These are phyloP conservation scores for Starmera stellimalicola DNA, from an alignment of 1,139 yeast genomes.

Conservation along the genomic window DNA sequence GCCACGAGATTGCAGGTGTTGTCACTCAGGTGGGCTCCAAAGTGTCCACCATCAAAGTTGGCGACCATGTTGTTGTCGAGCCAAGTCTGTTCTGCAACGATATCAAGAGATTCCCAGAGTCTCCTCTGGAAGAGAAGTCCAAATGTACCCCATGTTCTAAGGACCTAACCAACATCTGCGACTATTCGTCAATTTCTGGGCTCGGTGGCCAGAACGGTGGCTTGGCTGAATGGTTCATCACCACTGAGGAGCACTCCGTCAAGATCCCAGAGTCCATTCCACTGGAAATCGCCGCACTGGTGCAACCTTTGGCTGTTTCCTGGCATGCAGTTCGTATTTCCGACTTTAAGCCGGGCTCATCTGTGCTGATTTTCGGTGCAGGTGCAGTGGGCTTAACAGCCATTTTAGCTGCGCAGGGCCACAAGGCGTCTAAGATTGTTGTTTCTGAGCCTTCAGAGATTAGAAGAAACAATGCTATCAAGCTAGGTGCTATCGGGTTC, in stretches of 20 bases:
- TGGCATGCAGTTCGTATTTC: conserved; percentile 39
- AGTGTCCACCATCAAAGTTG: conserved; percentile 26
- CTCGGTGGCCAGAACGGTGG: conserved; percentile 39
- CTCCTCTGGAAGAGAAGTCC: conserved; percentile 7
- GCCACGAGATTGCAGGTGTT: conserved; percentile 46
- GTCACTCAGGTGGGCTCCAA: conserved; percentile 26
- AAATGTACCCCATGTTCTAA: conserved; percentile 33
- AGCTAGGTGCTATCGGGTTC: conserved; percentile 31
- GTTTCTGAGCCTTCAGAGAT: conserved; percentile 35
- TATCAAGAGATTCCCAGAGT: conserved; percentile 20
- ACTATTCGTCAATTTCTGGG: conserved; percentile 33
- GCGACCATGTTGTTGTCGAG: conserved; percentile 38
- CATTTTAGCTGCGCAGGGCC: conserved; percentile 35
- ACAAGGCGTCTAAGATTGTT: conserved; percentile 29
- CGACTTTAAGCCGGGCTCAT: conserved; percentile 27
- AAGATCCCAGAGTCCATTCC: conserved; percentile 29
- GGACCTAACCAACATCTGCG: conserved; percentile 40
- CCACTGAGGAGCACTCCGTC: conserved; percentile 28
- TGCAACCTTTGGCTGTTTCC: conserved; percentile 36
- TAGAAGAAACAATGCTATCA: conserved; percentile 32
- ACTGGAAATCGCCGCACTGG: conserved; percentile 36
- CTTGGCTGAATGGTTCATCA: conserved; percentile 33
- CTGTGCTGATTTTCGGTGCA: conserved; percentile 37
- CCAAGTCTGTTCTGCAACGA: conserved; percentile 45
- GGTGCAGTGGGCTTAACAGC: conserved; percentile 47